phyloP scores from a whole-genome alignment of 148 eudicot genomes.

The Nepenthes gracilis region DNA sequence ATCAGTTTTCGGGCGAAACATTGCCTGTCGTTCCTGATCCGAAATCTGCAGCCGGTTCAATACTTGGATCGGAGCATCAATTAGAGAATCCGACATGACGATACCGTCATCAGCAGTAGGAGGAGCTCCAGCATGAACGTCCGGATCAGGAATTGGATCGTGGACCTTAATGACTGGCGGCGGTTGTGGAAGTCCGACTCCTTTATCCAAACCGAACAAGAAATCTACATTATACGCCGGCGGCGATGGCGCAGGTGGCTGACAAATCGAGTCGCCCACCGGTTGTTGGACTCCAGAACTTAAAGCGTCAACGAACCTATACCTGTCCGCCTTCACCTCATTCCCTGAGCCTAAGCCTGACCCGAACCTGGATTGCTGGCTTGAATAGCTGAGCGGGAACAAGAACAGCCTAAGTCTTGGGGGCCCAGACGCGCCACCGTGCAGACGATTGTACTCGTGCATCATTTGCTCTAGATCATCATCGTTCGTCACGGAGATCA shows the following conservation, averaged over 20 bases:
- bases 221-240: conserved; percentile 38
- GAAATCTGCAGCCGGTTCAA: conserved; percentile 45
- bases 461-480: conserved; percentile 84
- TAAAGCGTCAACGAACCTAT: conserved; percentile 48
- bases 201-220: conserved; percentile 58
- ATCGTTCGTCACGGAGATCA: conserved; percentile 57
- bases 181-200: neutral
- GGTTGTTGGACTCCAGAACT: conserved; percentile 6
- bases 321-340: conserved; percentile 19
- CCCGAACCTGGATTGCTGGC: neutral
- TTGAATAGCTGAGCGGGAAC: conserved; percentile 9
- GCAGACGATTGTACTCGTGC: conserved; percentile 68
- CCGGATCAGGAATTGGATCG: no score
- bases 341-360: no score
- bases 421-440: conserved; percentile 40
- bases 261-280: conserved; percentile 2
- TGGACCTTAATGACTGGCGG: neutral
- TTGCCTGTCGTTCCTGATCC: conserved; percentile 27
- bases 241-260: conserved; percentile 16
- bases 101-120: no score
- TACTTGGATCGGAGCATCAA: conserved; percentile 35
- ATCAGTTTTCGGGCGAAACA: conserved; percentile 5
- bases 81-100: neutral
- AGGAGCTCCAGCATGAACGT: no score
- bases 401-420: conserved; percentile 52